phyloP scores from a whole-genome alignment of 805 yeast species.

The Yamadazyma akitaensis region DNA sequence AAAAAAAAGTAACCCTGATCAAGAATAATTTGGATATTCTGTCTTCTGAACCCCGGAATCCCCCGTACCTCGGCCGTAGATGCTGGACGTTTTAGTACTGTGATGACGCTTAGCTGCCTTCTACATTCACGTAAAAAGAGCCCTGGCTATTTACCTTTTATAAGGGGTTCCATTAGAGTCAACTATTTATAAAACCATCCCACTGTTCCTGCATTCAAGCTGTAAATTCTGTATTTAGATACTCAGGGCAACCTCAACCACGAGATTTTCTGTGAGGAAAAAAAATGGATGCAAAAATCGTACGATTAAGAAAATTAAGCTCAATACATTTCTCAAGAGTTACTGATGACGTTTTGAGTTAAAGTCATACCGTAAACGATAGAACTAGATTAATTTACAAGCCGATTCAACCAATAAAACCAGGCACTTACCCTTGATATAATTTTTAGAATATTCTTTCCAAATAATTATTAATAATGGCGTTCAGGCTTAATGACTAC shows the following conservation, averaged over 20 bases:
- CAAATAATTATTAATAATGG: constrained; percentile 15
- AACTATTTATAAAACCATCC: neutral
- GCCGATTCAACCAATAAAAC: neutral
- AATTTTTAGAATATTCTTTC: no score
- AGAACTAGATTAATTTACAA: neutral
- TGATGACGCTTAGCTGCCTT: no score
- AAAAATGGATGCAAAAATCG: constrained; percentile 11
- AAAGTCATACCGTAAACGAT: neutral
- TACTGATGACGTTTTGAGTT: neutral
- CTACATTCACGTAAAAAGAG: no score
- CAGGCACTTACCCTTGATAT: neutral
- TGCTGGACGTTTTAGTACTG: no score
- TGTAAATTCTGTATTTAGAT: neutral
- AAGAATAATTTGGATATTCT: neutral
- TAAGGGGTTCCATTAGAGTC: neutral
- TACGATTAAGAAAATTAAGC: neutral
- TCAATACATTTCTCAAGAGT: neutral
- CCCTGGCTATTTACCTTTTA: no score
- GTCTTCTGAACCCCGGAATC: no score
- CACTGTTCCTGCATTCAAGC: neutral
- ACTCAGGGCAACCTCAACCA: neutral
- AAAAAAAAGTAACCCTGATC: no score
- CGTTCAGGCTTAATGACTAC: constrained; percentile 28
- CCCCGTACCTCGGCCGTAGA: no score
- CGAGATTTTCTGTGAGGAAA: constrained; percentile 2